Percentiles rank a stretch among this genome's conserved stretches.
These are phyloP conservation scores for Microbotryum lychnidis-dioicae DNA, from an alignment of 1,284 basidiomycete genomes.

Conservation along the genomic window DNA sequence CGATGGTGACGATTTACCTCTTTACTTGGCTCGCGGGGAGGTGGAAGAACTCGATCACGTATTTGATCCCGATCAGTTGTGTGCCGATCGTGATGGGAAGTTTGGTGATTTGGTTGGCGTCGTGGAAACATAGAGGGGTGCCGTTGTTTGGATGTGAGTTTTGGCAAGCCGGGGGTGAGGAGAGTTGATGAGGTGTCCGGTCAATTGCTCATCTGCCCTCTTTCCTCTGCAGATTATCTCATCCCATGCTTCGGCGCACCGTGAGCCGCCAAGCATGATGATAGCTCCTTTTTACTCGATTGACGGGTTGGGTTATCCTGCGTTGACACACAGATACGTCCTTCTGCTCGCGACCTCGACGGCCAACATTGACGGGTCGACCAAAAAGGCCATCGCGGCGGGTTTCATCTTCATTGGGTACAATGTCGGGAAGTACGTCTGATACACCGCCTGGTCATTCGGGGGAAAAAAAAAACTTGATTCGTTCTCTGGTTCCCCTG, in stretches of 20 bases:
- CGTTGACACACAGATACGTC: slow-evolving; percentile 23
- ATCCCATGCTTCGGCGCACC: slow-evolving; percentile 46
- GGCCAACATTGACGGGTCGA: slow-evolving; percentile 45
- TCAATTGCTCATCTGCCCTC: neutral
- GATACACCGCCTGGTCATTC: slow-evolving; percentile 1
- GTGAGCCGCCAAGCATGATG: slow-evolving; percentile 38
- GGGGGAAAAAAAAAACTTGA: neutral
- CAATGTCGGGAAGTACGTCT: slow-evolving; percentile 33
- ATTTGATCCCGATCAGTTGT: slow-evolving; percentile 44
- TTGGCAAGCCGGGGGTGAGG: slow-evolving; percentile 40
- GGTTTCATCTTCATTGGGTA: slow-evolving; percentile 44
- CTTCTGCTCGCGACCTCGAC: slow-evolving; percentile 42
- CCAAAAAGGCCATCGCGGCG: slow-evolving; percentile 44
- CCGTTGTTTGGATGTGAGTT: slow-evolving; percentile 44
- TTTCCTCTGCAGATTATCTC: slow-evolving; percentile 14
- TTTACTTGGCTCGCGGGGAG: slow-evolving; percentile 42
- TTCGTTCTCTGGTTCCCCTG: slow-evolving; percentile 2
- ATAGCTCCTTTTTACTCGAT: too few relatives aligned
- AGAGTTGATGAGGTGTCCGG: neutral
- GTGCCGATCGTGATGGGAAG: slow-evolving; percentile 47
- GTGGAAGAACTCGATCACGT: slow-evolving; percentile 41
- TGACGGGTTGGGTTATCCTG: slow-evolving; percentile 20
- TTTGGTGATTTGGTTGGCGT: slow-evolving; percentile 45
- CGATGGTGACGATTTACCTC: slow-evolving; percentile 41
- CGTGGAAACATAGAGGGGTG: slow-evolving; percentile 41